Base-by-base conservation (phyloP, 163 green algal genomes). In the Trebouxia gelatinosa region DNA sequence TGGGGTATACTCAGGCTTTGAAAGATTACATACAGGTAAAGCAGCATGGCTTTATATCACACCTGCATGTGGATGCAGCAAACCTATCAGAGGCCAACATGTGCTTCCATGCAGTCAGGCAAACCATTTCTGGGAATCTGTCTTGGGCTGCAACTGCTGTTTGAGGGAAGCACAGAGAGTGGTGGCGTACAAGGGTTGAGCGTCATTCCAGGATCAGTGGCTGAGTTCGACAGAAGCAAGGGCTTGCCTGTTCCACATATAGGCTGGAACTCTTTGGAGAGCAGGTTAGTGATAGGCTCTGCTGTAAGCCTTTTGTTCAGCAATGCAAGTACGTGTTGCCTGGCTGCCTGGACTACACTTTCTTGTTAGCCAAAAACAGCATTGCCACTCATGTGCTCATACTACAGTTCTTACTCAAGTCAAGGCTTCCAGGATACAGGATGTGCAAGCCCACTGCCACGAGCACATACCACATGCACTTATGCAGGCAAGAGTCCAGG, bases 241-340 rank as follows among this genome's bases (percentile, higher is more conserved):
- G 93, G 92, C 9, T 83, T 98, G 64, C 93, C 93, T 0, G 95
- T 99, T 75, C 95, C 96, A n/a, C 95, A 98, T 87, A 99, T 99
- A 43, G 96, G 96, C 19, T 99, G 96, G 96, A 99, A 98, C 70
- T 72, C 82, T 51, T 75, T 91, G 16, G 54, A 84, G 5, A 78
- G 80, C n/a, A 87, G 80, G 85, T 85, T 39, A 19, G 65, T 46
- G 13, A 13, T 13, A 54, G 17, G 13, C 11, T 17, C 11, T 68
- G 59, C 13, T 40, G 59, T 13, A 68, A 31, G 7, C 11, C 28
- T 54, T 74, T 43, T 7, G 11, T 74, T 11, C 65, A 74, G 21
- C 7, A 46, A 32, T 7, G 6, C 21, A 32, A 32, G 28, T 11
- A 74, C 28, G 28, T 50, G 32, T 13, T 11, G 28, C 7, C 65